Evolutionary conservation across 306 rosid species (phyloP).

Genomic region (Fragaria vesca): DNA sequence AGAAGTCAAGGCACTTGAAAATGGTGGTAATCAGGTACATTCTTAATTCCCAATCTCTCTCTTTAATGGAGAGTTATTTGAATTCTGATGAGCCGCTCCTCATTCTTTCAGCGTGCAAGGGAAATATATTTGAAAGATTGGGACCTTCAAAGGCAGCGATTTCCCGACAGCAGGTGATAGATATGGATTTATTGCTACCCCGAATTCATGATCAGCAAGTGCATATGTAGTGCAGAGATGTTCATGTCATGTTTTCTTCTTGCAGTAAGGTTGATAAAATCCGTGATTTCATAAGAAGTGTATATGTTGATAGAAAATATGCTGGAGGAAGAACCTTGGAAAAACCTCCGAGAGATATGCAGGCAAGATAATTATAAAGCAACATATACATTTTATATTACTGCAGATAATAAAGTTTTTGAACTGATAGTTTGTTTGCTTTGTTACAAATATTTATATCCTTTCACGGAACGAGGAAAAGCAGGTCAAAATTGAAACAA

Average conservation of each 20-base stretch:
- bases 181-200: constrained; percentile 16
- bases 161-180: constrained; percentile 73
- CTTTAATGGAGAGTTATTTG: constrained; percentile 16
- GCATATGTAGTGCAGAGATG: constrained; percentile 7
- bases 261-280: constrained; percentile 78
- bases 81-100: constrained; percentile 27
- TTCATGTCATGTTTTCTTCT: constrained; percentile 30
- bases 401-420: not conserved
- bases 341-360: constrained; percentile 83
- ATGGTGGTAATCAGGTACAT: constrained; percentile 94
- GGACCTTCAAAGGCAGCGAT: constrained; percentile 82
- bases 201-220: not conserved
- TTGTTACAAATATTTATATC: not conserved
- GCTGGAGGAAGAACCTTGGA: constrained; percentile 61
- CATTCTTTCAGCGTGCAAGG: constrained; percentile 72
- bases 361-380: constrained; percentile 44
- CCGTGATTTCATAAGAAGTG: constrained; percentile 76
- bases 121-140: constrained; percentile 76
- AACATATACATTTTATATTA: not conserved
- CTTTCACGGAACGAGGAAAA: not conserved
- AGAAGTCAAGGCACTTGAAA: constrained; percentile 89
- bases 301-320: constrained; percentile 68
- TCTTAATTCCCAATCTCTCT: constrained; percentile 8
- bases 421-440: not conserved
- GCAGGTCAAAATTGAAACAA: not conserved